Evolutionary conservation across 1,139 yeast species (phyloP).

Genomic region (Scheffersomyces illinoinensis): DNA sequence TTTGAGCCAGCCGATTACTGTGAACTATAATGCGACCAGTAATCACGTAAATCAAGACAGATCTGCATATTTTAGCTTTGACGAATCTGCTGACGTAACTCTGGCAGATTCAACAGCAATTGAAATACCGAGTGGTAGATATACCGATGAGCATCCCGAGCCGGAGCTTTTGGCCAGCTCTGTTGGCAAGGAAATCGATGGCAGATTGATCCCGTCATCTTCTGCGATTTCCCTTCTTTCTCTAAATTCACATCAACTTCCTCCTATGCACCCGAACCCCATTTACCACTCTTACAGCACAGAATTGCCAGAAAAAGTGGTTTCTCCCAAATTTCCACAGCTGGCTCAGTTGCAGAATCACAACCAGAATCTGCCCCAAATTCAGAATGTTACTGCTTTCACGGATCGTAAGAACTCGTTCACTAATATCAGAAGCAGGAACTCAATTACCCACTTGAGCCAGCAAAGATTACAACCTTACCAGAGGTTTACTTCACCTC

Average conservation of each 20-base stretch:
- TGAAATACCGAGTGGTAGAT: constrained; percentile 5
- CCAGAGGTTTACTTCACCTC: constrained; percentile 33
- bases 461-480: constrained; percentile 41
- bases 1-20: neutral
- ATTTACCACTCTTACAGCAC: constrained; percentile 1
- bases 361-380: constrained; percentile 1
- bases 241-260: constrained; percentile 26
- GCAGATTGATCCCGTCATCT: constrained; percentile 53
- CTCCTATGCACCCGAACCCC: constrained; percentile 1
- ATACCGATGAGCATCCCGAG: constrained; percentile 47
- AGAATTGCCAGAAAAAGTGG: neutral
- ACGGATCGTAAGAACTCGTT: constrained; percentile 24
- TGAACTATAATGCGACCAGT: neutral
- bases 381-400: constrained; percentile 8
- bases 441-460: constrained; percentile 33
- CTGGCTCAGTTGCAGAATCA: constrained; percentile 7
- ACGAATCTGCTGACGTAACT: constrained; percentile 1
- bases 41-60: constrained; percentile 1
- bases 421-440: constrained; percentile 27
- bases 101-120: neutral
- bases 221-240: constrained; percentile 56
- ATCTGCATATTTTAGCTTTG: constrained; percentile 7
- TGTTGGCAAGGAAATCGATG: constrained; percentile 52
- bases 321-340: constrained; percentile 1
- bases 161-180: constrained; percentile 57